phyloP scores from a whole-genome alignment of 805 yeast species.

The Teunomyces aglyptinius region DNA sequence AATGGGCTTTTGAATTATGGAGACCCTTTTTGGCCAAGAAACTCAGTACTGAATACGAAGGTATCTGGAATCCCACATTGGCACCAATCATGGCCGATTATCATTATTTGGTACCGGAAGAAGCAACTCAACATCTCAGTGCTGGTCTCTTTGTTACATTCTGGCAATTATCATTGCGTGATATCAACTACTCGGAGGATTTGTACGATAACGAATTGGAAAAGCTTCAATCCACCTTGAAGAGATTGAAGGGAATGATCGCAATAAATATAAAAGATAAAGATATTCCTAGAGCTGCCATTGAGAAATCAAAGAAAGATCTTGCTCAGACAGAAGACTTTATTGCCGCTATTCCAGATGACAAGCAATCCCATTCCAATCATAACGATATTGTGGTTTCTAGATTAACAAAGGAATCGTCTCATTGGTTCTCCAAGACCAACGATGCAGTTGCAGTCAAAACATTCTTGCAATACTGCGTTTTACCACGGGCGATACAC shows the following conservation, averaged over 20 bases:
- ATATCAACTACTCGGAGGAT: conserved; percentile 53
- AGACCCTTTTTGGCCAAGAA: conserved; percentile 42
- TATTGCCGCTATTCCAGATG: conserved; percentile 30
- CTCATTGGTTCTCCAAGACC: conserved; percentile 38
- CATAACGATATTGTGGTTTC: conserved; percentile 33
- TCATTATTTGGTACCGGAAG: neutral
- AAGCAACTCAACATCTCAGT: conserved; percentile 22
- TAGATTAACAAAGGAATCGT: conserved; percentile 26
- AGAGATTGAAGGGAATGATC: conserved; percentile 36
- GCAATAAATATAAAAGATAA: conserved; percentile 23
- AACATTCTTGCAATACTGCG: conserved; percentile 57
- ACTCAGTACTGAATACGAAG: conserved; percentile 14
- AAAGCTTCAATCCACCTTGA: conserved; percentile 36
- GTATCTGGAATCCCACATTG: conserved; percentile 4
- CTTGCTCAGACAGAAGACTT: conserved; percentile 23
- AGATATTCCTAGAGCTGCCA: conserved; percentile 16
- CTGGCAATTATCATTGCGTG: conserved; percentile 74
- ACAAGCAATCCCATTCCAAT: conserved; percentile 43
- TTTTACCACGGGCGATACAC: conserved; percentile 73
- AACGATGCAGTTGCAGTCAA: neutral
- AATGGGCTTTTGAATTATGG: conserved; percentile 82
- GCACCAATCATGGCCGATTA: conserved; percentile 4
- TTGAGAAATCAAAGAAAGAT: conserved; percentile 25
- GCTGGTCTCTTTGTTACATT: conserved; percentile 55
- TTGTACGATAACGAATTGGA: conserved; percentile 50